Base-by-base conservation (phyloP, 148 eudicot genomes). In the Rhododendron vialii region DNA sequence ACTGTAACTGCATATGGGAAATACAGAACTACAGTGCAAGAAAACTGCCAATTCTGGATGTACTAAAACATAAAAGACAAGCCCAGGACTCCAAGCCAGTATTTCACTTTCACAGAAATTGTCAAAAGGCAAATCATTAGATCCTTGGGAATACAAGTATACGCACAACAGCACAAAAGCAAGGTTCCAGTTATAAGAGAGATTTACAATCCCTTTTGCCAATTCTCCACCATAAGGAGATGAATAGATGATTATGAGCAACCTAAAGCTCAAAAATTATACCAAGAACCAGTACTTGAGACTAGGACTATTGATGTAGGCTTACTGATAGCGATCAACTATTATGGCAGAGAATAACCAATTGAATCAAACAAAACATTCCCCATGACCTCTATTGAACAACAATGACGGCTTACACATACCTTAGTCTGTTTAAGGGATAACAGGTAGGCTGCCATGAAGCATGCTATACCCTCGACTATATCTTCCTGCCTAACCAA, bases 401-500 rank as follows among this genome's bases (percentile, higher is more conserved):
- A 75, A 80, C 76, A 38, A 71, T 30, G 36, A 59, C 17, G 78
- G 59, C 73, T 3, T 15, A 48, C 75, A 33, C 81, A 81, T 82
- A 92, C 99, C 99, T 97, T 97, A 14, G 99, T 93, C 87, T 95
- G 89, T 88, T 97, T 88, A 80, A 95, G 93, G 82, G 99, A 95
- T 63, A 94, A 61, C 55, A 97, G 82, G 87, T 95, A 95, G 20
- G 98, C 93, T 84, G 98, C 98, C 98, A 95, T 95, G 91, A 93
- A 97, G 89, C 95, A 90, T 18, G 99, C 98, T 28, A 97, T 93
- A 63, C 99, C 98, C 83, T 97, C 98, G 20, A 93, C 93, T 71
- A 97, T 95, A 92, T 97, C 99, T 88, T 97, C 99, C 90, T 95
- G 95, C 87, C 92, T 90, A 77, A 97, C 99, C 59, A 97, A 91